Evolutionary conservation across 169 alveolate species (phyloP).

Genomic region (Eimeria tenella): DNA sequence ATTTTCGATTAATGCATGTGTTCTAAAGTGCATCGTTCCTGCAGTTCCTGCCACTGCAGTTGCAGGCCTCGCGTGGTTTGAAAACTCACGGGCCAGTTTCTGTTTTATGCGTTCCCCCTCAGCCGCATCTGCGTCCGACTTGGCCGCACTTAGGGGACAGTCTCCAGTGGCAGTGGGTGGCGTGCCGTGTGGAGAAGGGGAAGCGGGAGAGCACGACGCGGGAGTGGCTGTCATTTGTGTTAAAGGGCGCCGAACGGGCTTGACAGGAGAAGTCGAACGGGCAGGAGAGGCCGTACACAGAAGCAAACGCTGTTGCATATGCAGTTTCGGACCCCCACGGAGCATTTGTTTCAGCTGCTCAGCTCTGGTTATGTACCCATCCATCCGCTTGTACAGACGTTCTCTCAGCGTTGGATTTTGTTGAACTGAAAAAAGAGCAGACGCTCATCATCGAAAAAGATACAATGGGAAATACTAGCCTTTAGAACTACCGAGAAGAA

Average conservation of each 20-base stretch:
- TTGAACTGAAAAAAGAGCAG: slow-evolving; percentile 59
- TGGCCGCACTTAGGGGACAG: neutral
- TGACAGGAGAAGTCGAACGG: neutral
- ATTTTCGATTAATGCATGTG: neutral
- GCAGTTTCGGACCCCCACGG: slow-evolving; percentile 1
- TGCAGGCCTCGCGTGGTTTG: neutral
- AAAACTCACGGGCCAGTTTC: slow-evolving; percentile 61
- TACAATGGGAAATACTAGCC: neutral
- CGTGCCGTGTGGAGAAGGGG: slow-evolving; percentile 43
- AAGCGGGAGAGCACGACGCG: slow-evolving; percentile 46
- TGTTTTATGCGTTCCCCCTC: slow-evolving; percentile 80
- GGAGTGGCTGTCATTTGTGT: neutral
- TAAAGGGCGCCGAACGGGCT: neutral
- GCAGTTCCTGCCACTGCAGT: neutral
- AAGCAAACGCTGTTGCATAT: slow-evolving; percentile 29
- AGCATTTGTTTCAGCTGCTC: slow-evolving; percentile 79
- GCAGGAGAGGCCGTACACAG: slow-evolving; percentile 37
- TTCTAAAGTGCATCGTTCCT: neutral
- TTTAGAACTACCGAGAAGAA: too few species aligned
- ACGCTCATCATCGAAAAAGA: neutral
- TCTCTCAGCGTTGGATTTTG: slow-evolving; percentile 77
- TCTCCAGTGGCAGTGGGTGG: slow-evolving; percentile 50
- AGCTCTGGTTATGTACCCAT: slow-evolving; percentile 81
- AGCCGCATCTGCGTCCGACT: slow-evolving; percentile 68
- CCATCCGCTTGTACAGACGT: slow-evolving; percentile 78